Conservation (phyloP, 2,329 filamentous ascomycete species). For the Fusarium torulosum region DNA sequence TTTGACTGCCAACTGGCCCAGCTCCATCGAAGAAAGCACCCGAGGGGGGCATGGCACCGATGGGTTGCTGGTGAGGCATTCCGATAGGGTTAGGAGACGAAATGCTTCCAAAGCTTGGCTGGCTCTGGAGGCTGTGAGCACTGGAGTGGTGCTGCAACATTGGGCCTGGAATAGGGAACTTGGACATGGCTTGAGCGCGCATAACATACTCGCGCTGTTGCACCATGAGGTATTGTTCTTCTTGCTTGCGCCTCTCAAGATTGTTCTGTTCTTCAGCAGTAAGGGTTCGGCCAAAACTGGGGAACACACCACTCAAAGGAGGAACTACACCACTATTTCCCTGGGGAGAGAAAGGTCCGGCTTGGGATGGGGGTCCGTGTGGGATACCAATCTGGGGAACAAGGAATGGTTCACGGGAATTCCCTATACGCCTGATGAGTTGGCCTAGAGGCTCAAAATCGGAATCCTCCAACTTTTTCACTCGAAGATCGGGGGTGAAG, state of each 20-base stretch:
- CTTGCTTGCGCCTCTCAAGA: slow-evolving; percentile 93
- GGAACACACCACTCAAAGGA: slow-evolving; percentile 92
- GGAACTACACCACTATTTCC: slow-evolving; percentile 77
- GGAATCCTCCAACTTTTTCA: slow-evolving; percentile 92
- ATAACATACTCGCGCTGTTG: slow-evolving; percentile 94
- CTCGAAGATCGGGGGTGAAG: slow-evolving; percentile 92
- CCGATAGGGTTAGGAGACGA: slow-evolving; percentile 86
- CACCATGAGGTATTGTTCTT: slow-evolving; percentile 97
- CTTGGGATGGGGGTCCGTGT: slow-evolving; percentile 78
- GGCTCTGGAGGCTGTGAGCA: slow-evolving; percentile 94
- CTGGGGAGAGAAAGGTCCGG: slow-evolving; percentile 62
- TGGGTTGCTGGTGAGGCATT: slow-evolving; percentile 63
- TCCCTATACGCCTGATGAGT: slow-evolving; percentile 94
- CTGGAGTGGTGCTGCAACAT: slow-evolving; percentile 91
- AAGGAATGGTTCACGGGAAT: slow-evolving; percentile 96
- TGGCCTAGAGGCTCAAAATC: slow-evolving; percentile 97
- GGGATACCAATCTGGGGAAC: slow-evolving; percentile 97
- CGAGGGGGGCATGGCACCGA: slow-evolving; percentile 70
- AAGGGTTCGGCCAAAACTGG: slow-evolving; percentile 94
- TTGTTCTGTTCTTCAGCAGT: slow-evolving; percentile 99
- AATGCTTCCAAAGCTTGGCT: slow-evolving; percentile 96
- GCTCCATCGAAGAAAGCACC: slow-evolving; percentile 76
- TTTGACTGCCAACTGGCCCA: slow-evolving; percentile 54
- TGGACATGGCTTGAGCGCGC: slow-evolving; percentile 82
- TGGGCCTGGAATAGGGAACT: slow-evolving; percentile 71